A percentile compares a stretch with the other conserved stretches of the same genome.
Evolutionary conservation across 2,329 filamentous ascomycete genomes (phyloP).

Genomic region (Stemphylium vesicarium): DNA sequence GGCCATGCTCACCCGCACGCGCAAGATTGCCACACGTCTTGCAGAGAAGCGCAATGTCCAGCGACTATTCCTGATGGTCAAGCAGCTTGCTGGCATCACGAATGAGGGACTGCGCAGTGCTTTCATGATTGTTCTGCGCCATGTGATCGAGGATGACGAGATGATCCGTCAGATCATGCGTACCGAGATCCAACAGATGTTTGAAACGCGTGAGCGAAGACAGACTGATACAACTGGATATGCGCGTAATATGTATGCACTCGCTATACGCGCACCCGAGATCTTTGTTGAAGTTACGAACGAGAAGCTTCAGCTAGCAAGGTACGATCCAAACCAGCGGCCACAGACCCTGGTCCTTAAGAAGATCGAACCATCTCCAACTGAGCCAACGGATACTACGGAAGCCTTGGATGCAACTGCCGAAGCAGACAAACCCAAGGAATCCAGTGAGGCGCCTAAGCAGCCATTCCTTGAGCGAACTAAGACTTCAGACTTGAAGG

Average conservation of each 20-base stretch:
- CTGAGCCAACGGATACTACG: constrained; percentile 16
- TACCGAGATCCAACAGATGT: constrained; percentile 81
- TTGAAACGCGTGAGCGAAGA: constrained; percentile 62
- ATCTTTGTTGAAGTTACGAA: constrained; percentile 88
- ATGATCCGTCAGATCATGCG: constrained; percentile 91
- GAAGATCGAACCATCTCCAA: constrained; percentile 48
- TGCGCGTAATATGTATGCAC: constrained; percentile 76
- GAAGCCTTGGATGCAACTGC: constrained; percentile 36
- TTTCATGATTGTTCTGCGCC: constrained; percentile 85
- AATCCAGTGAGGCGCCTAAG: constrained; percentile 39
- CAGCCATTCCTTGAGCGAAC: constrained; percentile 65
- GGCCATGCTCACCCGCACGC: constrained; percentile 83
- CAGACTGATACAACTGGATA: constrained; percentile 73
- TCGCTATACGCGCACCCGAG: constrained; percentile 80
- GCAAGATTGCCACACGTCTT: constrained; percentile 74
- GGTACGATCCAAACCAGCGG: constrained; percentile 64
- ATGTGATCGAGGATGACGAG: constrained; percentile 92
- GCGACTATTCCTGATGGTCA: constrained; percentile 91
- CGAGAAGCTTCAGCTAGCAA: constrained; percentile 77
- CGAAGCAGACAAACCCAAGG: constrained; percentile 45
- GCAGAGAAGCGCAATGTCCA: constrained; percentile 90
- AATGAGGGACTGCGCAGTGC: constrained; percentile 76
- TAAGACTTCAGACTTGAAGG: constrained; percentile 75
- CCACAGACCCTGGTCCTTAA: constrained; percentile 62
- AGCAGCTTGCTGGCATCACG: constrained; percentile 82